A percentile compares a stretch with the other conserved stretches of the same genome.
Conservation (phyloP, 768 basidiomycete species). For the Daedaleopsis nitida region DNA sequence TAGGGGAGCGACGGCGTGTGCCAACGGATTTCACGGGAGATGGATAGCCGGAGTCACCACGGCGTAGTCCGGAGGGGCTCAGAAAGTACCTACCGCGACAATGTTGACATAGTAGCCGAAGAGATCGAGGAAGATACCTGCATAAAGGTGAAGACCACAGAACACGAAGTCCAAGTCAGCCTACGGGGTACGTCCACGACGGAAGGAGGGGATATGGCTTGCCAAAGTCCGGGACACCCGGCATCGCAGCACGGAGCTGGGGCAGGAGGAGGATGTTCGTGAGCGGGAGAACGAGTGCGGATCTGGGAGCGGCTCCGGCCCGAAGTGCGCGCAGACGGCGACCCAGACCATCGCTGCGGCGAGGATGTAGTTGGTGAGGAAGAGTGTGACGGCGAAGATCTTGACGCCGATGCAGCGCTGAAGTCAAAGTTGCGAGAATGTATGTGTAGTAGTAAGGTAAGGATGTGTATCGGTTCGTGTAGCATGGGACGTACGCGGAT, state of each 20-base stretch:
- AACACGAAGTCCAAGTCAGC: background rate
- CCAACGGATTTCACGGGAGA: too few relatives aligned
- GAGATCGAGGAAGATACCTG: background rate
- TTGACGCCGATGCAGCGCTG: slow-evolving; percentile 2
- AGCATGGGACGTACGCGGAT: background rate
- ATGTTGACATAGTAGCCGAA: slow-evolving; percentile 9
- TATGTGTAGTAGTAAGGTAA: background rate
- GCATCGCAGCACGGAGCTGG: slow-evolving; percentile 1
- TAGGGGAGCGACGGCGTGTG: background rate
- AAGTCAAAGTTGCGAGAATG: background rate
- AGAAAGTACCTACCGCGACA: background rate
- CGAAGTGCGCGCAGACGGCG: slow-evolving; percentile 4
- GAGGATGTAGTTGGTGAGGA: slow-evolving; percentile 4
- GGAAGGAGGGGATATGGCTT: background rate
- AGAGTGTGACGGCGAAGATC: slow-evolving; percentile 2
- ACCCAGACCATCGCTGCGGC: slow-evolving; percentile 5
- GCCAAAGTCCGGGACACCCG: slow-evolving; percentile 1
- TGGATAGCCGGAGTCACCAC: too few relatives aligned
- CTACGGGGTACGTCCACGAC: background rate
- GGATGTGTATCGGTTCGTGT: background rate
- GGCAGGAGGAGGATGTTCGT: slow-evolving; percentile 4
- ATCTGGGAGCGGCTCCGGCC: background rate
- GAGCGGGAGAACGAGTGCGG: background rate
- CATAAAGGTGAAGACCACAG: background rate
- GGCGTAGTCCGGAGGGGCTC: too few relatives aligned